Conservation (phyloP, 306 rosid species). For the Ormosia emarginata region DNA sequence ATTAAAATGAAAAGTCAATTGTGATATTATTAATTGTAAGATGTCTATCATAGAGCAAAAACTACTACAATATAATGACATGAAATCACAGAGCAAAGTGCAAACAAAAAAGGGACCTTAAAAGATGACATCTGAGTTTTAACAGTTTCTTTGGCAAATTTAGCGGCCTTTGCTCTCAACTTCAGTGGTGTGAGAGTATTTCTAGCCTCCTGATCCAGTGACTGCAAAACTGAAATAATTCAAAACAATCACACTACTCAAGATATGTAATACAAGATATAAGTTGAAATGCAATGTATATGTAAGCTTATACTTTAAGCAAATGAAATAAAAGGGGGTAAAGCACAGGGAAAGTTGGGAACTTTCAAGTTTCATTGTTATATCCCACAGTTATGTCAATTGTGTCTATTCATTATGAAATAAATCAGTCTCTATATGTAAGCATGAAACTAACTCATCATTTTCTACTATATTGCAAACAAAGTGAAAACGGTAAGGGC, state of each 20-base stretch:
- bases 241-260: constrained; percentile 31
- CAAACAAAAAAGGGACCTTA: constrained; percentile 52
- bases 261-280: constrained; percentile 1
- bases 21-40: not conserved
- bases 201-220: constrained; percentile 83
- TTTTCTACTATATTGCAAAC: not conserved
- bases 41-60: not conserved
- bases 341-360: not conserved
- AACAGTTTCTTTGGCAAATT: constrained; percentile 91
- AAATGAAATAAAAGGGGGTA: not conserved
- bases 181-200: constrained; percentile 78
- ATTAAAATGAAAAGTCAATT: not conserved
- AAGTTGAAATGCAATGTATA: not conserved
- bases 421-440: not conserved
- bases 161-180: constrained; percentile 92
- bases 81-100: constrained; percentile 15
- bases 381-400: not conserved
- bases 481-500: not conserved
- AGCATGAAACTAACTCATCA: not conserved
- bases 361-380: not conserved
- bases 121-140: constrained; percentile 90
- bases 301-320: not conserved
- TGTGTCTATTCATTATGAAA: not conserved
- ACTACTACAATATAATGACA: not conserved
- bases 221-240: constrained; percentile 87